Evolutionary conservation across 148 eudicot species (phyloP).

Genomic region (Polygonum maritimum): DNA sequence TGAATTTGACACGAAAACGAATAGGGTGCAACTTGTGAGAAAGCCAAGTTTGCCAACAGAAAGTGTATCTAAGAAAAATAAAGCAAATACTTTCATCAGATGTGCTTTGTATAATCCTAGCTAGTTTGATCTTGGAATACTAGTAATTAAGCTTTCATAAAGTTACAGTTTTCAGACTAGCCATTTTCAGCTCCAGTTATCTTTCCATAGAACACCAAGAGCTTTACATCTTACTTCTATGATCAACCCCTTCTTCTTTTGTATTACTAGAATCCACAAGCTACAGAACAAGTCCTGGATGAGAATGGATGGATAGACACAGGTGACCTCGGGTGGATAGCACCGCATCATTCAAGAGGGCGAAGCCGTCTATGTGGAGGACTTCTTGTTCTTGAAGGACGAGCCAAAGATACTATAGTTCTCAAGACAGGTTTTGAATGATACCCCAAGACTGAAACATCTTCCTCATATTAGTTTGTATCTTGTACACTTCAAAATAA

Average conservation of each 20-base stretch:
- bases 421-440: slow-evolving; percentile 63
- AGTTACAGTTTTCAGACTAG: not conserved
- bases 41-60: not conserved
- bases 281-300: slow-evolving; percentile 62
- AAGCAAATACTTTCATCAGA: not conserved
- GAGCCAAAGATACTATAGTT: slow-evolving; percentile 96
- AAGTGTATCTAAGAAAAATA: not conserved
- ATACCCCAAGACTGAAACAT: not conserved
- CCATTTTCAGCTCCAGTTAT: not conserved
- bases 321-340: slow-evolving; percentile 97
- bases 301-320: slow-evolving; percentile 81
- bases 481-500: not conserved
- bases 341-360: slow-evolving; percentile 73
- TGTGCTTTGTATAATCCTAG: not conserved
- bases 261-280: slow-evolving; percentile 49
- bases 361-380: slow-evolving; percentile 83
- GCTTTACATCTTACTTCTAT: not conserved
- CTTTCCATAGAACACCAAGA: not conserved
- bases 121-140: not conserved
- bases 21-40: not conserved
- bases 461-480: not conserved
- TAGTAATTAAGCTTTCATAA: not conserved
- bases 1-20: not conserved
- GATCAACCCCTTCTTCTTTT: not conserved
- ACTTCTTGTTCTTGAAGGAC: slow-evolving; percentile 84